A percentile compares a stretch with the other conserved stretches of the same genome.
phyloP scores from a whole-genome alignment of 1,139 yeast species.

The Saccharomyces hybrid region DNA sequence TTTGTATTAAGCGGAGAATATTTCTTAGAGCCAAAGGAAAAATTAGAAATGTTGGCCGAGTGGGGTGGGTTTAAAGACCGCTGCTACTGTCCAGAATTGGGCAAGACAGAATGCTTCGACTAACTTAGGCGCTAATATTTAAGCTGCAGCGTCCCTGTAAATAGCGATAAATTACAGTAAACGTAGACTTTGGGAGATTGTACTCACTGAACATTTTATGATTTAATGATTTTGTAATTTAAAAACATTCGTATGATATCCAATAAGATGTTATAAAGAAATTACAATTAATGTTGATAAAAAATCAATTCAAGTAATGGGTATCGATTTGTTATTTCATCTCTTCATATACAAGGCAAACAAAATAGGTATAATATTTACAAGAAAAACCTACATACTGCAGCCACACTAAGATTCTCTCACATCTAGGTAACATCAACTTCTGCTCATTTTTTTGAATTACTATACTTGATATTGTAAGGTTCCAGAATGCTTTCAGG shows the following conservation, averaged over 20 bases:
- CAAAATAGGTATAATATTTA: background rate
- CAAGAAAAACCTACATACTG: background rate
- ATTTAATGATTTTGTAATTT: background rate
- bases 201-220: background rate
- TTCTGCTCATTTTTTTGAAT: background rate
- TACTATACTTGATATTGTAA: conserved; percentile 37
- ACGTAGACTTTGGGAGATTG: background rate
- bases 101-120: conserved; percentile 34
- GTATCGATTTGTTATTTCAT: background rate
- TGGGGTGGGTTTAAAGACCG: conserved; percentile 31
- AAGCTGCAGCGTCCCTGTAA: background rate
- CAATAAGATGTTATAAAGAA: background rate
- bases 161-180: background rate
- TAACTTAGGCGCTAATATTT: background rate
- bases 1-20: conserved; percentile 84
- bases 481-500: conserved; percentile 40
- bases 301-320: background rate
- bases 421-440: background rate
- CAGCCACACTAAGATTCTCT: background rate
- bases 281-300: background rate
- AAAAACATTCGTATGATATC: background rate
- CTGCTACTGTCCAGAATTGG: conserved; percentile 46
- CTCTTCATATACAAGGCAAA: background rate
- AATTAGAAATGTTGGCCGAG: conserved; percentile 36
- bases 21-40: conserved; percentile 68